Evolutionary conservation across 1,139 yeast species (phyloP).

Genomic region (Taphrina betulina): DNA sequence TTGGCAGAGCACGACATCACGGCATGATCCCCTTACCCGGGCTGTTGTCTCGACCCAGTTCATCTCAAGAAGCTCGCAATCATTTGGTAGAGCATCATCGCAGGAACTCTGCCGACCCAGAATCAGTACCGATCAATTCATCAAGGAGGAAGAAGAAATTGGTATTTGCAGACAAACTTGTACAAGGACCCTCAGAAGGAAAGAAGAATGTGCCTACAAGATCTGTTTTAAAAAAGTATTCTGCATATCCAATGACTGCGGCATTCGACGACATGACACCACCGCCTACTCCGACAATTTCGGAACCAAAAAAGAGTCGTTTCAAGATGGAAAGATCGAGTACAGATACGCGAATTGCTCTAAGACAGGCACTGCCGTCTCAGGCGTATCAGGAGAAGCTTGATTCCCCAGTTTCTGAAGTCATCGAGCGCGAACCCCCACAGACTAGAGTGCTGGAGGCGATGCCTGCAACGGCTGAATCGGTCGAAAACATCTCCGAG

Average conservation of each 20-base stretch:
- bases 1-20: slow-evolving; percentile 12
- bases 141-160: slow-evolving; percentile 18
- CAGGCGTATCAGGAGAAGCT: slow-evolving; percentile 3
- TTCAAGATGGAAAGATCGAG: slow-evolving; percentile 16
- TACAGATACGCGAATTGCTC: slow-evolving; percentile 1
- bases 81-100: slow-evolving; percentile 15
- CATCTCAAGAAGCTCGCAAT: slow-evolving; percentile 13
- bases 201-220: slow-evolving; percentile 4
- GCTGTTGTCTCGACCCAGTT: slow-evolving; percentile 1
- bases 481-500: background rate
- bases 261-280: background rate
- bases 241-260: slow-evolving; percentile 15
- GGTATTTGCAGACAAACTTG: slow-evolving; percentile 25
- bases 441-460: no score
- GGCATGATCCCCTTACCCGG: slow-evolving; percentile 22
- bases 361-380: slow-evolving; percentile 14
- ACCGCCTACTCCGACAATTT: background rate
- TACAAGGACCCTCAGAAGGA: slow-evolving; percentile 26
- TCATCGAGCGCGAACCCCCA: slow-evolving; percentile 1
- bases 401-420: background rate
- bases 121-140: background rate
- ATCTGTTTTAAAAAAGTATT: slow-evolving; percentile 7
- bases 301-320: slow-evolving; percentile 1
- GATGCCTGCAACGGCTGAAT: background rate
- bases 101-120: slow-evolving; percentile 4